Base-by-base conservation (phyloP, 768 basidiomycete genomes). In the Gyrodon lividus region DNA sequence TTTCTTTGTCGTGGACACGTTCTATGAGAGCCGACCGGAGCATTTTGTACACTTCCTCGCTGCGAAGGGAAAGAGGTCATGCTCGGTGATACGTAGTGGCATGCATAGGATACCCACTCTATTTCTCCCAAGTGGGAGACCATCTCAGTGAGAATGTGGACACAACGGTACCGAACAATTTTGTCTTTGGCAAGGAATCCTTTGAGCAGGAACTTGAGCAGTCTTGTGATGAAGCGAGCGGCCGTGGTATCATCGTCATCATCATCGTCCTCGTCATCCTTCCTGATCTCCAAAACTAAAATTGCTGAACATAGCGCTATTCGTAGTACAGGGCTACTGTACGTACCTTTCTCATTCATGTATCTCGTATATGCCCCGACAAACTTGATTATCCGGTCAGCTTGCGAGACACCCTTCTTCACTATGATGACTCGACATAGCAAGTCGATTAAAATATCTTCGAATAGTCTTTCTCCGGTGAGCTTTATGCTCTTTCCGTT, bases 111-210 rank as follows among this genome's bases (percentile, higher is more conserved):
- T 33, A 76, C 87, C 48, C 63, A 97, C 94, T 95, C 92, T 50
- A 98, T 78, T 70, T 87, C 87, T 6, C 91, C 91, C 0, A 97
- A 73, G 50, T 85, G 80, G 0, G 82, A 78, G 12, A 96, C 81
- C 78, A 93, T 86, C 59, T 89, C 85, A 0, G 87, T 82, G 13
- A 91, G 77, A n/a, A 84, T 71, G 47, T 89, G 86, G 2, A 90
- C 74, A 28, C 84, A 84, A 17, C 95, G 83, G 63, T 84, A 96
- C 5, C 95, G 81, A 34, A 91, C 84, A 38, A 76, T 77, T 71
- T 95, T 98, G 72, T 96, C 92, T 66, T 93, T 96, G 4, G 92
- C 86, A 16, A 74, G 59, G 67, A 92, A 92, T 3, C 92, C 94
- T 51, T 78, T 77, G 52, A 93, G 71, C 24, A 96, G 76, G 62